These are phyloP conservation scores for Sugiyamaella chiloensis DNA, from an alignment of 805 yeast species.

Conservation along the genomic window DNA sequence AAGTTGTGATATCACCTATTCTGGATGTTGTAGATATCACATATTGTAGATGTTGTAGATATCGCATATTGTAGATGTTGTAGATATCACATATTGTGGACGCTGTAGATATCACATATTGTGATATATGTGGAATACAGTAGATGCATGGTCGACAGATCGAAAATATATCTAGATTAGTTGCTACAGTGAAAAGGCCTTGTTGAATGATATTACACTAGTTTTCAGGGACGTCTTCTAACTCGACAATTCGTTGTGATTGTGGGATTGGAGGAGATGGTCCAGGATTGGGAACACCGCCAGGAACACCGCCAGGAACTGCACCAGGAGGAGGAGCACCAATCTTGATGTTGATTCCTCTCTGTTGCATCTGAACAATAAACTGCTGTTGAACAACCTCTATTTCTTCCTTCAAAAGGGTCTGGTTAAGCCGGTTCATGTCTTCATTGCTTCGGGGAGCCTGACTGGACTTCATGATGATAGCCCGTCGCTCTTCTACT, in stretches of 20 bases:
- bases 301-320: background rate
- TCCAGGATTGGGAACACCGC: background rate
- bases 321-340: background rate
- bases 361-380: background rate
- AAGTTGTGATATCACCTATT: too few relatives aligned
- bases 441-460: constrained; percentile 6
- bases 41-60: too few relatives aligned
- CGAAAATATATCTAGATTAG: too few relatives aligned
- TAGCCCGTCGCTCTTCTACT: background rate
- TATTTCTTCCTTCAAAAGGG: constrained; percentile 1
- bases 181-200: too few relatives aligned
- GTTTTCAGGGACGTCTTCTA: constrained; percentile 3
- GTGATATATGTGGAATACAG: too few relatives aligned
- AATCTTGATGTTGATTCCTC: constrained; percentile 4
- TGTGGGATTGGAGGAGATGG: background rate
- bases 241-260: background rate
- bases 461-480: constrained; percentile 8
- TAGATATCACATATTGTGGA: too few relatives aligned
- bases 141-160: too few relatives aligned
- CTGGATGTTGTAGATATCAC: too few relatives aligned
- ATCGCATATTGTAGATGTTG: too few relatives aligned
- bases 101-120: too few relatives aligned
- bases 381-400: constrained; percentile 1
- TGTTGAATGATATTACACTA: too few relatives aligned
- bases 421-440: constrained; percentile 1